phyloP scores from a whole-genome alignment of 108 stramenopile genomes.

The Schizochytrium sp. region DNA sequence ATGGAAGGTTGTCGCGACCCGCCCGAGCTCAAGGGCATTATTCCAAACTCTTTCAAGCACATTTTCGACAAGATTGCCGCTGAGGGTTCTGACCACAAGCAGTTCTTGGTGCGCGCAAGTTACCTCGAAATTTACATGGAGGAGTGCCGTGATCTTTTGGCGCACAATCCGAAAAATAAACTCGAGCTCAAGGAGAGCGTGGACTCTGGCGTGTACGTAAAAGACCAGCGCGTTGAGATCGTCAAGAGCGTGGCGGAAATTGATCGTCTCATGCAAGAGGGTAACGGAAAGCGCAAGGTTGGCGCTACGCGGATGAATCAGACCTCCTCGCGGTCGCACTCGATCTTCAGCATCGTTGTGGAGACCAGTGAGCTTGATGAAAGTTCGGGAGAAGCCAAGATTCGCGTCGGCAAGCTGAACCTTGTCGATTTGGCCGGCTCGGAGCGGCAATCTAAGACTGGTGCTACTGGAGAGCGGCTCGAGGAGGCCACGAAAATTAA shows the following conservation, averaged over 20 bases:
- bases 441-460: constrained; percentile 89
- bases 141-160: constrained; percentile 85
- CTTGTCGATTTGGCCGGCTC: constrained; percentile 94
- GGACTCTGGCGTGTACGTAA: constrained; percentile 77
- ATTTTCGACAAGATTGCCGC: constrained; percentile 65
- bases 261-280: constrained; percentile 66
- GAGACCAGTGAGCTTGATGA: constrained; percentile 43
- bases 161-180: constrained; percentile 51
- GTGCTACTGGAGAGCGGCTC: constrained; percentile 80
- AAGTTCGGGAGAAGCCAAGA: constrained; percentile 48
- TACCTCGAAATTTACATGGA: constrained; percentile 99
- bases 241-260: constrained; percentile 69
- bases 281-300: constrained; percentile 70
- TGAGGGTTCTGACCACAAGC: constrained; percentile 38
- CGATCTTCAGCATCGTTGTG: constrained; percentile 70
- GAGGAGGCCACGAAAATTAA: constrained; percentile 83
- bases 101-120: constrained; percentile 78
- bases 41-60: constrained; percentile 85
- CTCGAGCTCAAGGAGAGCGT: constrained; percentile 65
- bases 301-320: constrained; percentile 86
- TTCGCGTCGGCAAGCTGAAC: constrained; percentile 86
- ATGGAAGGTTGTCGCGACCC: constrained; percentile 79
- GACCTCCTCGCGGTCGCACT: constrained; percentile 72
- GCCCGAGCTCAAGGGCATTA: constrained; percentile 70
- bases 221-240: constrained; percentile 61